phyloP scores from a whole-genome alignment of 345 rosid genomes.

The Erodium maritimum region DNA sequence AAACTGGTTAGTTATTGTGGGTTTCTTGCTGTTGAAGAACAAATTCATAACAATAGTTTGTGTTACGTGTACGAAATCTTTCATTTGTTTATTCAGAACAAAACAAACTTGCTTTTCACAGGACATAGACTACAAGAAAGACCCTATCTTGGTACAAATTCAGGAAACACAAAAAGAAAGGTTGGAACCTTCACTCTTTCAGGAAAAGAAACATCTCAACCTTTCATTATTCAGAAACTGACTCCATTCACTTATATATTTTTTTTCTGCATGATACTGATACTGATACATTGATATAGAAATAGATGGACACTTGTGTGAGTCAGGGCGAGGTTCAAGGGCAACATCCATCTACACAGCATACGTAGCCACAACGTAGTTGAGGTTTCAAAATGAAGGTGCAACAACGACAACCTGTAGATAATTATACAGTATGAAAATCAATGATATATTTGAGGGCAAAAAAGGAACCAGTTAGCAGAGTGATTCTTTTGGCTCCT shows the following conservation, averaged over 20 bases:
- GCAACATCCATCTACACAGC: slow-evolving; percentile 21
- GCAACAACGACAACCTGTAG: slow-evolving; percentile 28
- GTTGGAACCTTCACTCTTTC: background rate
- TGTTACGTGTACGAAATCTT: too few relatives aligned
- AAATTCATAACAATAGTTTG: too few relatives aligned
- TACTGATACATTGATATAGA: too few relatives aligned
- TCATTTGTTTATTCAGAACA: too few relatives aligned
- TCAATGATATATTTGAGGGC: background rate
- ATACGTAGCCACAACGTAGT: slow-evolving; percentile 12
- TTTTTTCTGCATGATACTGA: too few relatives aligned
- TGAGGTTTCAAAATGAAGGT: slow-evolving; percentile 4
- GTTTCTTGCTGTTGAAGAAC: too few relatives aligned
- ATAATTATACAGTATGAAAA: background rate
- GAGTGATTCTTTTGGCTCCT: too few relatives aligned
- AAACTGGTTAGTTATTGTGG: background rate
- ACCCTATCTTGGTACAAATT: background rate
- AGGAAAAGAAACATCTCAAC: background rate
- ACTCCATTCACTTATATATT: too few relatives aligned
- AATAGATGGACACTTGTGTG: background rate
- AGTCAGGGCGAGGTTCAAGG: background rate
- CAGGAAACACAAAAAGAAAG: background rate
- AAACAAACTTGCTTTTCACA: too few relatives aligned
- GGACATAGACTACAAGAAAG: too few relatives aligned
- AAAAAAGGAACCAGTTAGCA: background rate
- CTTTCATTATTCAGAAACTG: background rate